phyloP scores from a whole-genome alignment of 345 rosid species.

The Corchorus capsularis region DNA sequence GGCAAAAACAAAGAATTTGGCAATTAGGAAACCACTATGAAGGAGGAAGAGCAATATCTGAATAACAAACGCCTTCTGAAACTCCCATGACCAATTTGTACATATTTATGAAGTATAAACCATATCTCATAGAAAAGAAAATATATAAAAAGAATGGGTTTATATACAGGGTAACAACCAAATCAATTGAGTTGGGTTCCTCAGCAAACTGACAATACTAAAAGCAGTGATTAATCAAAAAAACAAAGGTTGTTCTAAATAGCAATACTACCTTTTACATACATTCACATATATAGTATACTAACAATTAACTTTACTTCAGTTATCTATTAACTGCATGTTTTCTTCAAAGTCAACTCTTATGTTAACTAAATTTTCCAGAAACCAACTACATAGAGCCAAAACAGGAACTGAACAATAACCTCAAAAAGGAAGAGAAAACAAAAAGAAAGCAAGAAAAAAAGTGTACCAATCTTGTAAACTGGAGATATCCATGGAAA shows the following conservation, averaged over 20 bases:
- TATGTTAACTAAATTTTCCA: too few species aligned
- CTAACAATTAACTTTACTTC: not conserved
- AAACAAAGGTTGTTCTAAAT: not conserved
- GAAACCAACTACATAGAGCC: not conserved
- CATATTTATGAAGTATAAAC: not conserved
- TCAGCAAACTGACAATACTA: not conserved
- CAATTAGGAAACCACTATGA: not conserved
- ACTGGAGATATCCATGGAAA: slow-evolving; percentile 14
- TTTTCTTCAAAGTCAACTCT: not conserved
- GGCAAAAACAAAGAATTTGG: not conserved
- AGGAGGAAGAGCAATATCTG: not conserved
- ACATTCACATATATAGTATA: too few species aligned
- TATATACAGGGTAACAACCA: not conserved
- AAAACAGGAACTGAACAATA: not conserved
- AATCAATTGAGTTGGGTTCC: not conserved
- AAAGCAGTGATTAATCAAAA: not conserved
- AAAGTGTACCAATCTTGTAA: slow-evolving; percentile 9
- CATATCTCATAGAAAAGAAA: not conserved
- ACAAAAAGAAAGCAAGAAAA: not conserved
- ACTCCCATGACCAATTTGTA: not conserved
- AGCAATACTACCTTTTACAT: not conserved
- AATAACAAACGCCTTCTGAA: not conserved
- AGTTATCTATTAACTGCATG: not conserved
- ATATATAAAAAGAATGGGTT: not conserved
- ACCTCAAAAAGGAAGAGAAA: not conserved